phyloP scores from a whole-genome alignment of 805 yeast species.

The Candida ortonii region DNA sequence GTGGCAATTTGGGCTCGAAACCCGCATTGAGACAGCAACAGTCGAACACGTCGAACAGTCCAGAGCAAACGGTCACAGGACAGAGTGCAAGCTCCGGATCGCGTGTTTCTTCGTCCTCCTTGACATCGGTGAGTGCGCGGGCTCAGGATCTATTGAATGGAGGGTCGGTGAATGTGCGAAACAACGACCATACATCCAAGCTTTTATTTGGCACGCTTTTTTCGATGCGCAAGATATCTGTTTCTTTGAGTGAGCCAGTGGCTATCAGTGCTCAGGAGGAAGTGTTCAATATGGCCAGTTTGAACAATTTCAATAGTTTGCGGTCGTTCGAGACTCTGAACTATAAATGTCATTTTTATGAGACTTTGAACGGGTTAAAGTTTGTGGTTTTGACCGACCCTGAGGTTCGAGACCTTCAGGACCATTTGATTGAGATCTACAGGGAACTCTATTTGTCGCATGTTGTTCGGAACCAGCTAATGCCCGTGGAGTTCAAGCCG shows the following conservation, averaged over 20 bases:
- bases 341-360: slow-evolving; percentile 76
- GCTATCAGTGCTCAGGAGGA: slow-evolving; percentile 3
- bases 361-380: slow-evolving; percentile 75
- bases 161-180: slow-evolving; percentile 49
- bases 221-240: slow-evolving; percentile 73
- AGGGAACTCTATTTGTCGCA: slow-evolving; percentile 53
- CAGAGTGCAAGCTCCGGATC: not conserved
- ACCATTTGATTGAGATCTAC: slow-evolving; percentile 57
- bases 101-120: slow-evolving; percentile 1
- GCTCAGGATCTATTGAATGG: slow-evolving; percentile 13
- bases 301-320: slow-evolving; percentile 32
- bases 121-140: slow-evolving; percentile 7
- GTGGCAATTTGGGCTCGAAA: too few species aligned
- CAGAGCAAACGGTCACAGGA: slow-evolving; percentile 5
- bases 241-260: slow-evolving; percentile 23
- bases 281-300: slow-evolving; percentile 12
- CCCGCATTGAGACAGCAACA: too few species aligned
- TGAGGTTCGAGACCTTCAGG: slow-evolving; percentile 50
- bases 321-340: slow-evolving; percentile 63
- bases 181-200: slow-evolving; percentile 70
- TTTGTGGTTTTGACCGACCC: slow-evolving; percentile 74
- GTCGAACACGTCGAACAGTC: slow-evolving; percentile 1
- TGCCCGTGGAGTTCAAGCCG: slow-evolving; percentile 56
- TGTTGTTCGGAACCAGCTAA: slow-evolving; percentile 59
- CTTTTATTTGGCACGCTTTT: slow-evolving; percentile 81